Evolutionary conservation across 805 yeast genomes (phyloP).

Genomic region (Suhomyces sp.): DNA sequence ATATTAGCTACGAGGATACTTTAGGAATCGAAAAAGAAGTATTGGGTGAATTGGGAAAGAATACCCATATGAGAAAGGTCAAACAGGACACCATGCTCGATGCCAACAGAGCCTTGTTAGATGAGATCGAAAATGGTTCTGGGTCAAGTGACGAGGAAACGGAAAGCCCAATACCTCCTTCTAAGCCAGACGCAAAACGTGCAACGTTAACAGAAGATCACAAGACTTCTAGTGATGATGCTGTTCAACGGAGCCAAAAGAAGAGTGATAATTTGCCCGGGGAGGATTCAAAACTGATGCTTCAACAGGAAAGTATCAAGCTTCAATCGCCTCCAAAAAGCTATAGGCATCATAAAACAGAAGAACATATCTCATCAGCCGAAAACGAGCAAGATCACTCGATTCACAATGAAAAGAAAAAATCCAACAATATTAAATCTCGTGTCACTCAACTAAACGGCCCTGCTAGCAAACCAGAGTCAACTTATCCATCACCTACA

Average conservation of each 20-base stretch:
- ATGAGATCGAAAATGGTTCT: constrained; percentile 2
- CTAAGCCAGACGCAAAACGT: background rate
- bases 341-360: constrained; percentile 6
- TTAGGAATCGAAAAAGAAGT: constrained; percentile 35
- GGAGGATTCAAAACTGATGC: background rate
- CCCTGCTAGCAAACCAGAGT: background rate
- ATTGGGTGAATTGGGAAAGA: constrained; percentile 17
- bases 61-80: background rate
- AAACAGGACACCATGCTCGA: background rate
- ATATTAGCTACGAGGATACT: constrained; percentile 38
- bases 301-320: background rate
- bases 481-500: constrained; percentile 8
- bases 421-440: background rate
- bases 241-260: background rate
- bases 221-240: background rate
- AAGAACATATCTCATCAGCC: background rate
- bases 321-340: constrained; percentile 7
- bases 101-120: background rate
- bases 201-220: background rate
- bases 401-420: background rate
- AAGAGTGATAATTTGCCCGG: background rate
- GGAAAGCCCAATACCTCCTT: background rate
- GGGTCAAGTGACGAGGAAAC: background rate
- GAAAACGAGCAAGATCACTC: background rate
- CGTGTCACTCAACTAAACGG: background rate